Percentiles rank a stretch among this genome's conserved stretches.
These are phyloP conservation scores for Hypoxylon sp. DNA, from an alignment of 2,329 filamentous ascomycete species.

Conservation along the genomic window DNA sequence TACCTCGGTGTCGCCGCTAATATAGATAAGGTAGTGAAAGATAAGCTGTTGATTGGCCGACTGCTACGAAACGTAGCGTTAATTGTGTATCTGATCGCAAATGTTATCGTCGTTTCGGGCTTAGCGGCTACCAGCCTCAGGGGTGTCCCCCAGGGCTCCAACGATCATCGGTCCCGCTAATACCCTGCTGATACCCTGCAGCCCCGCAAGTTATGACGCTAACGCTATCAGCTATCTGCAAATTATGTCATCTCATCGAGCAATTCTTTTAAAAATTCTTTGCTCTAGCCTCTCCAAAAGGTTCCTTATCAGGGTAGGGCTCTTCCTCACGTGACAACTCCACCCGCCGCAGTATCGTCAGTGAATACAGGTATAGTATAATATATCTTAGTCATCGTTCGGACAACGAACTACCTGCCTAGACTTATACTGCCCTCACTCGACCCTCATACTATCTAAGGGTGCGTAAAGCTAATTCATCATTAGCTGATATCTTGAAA, in stretches of 20 bases:
- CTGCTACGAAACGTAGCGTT: conserved; percentile 14
- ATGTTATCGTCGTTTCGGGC: conserved; percentile 34
- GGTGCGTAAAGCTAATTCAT: not conserved
- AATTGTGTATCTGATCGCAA: conserved; percentile 26
- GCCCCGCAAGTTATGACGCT: conserved; percentile 45
- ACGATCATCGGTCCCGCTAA: conserved; percentile 31
- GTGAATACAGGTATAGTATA: not conserved
- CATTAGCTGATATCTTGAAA: conserved; percentile 1
- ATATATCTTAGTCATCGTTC: conserved; percentile 2
- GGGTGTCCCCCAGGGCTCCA: conserved; percentile 25
- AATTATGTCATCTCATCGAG: conserved; percentile 54
- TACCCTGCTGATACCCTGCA: conserved; percentile 27
- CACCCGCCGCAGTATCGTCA: not conserved
- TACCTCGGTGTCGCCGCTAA: conserved; percentile 39
- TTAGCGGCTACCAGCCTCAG: conserved; percentile 32
- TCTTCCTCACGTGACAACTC: conserved; percentile 8
- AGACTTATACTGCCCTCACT: not conserved
- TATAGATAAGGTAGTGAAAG: conserved; percentile 38
- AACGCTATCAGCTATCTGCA: conserved; percentile 44
- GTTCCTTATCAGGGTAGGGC: not conserved
- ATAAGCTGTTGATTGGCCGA: conserved; percentile 40
- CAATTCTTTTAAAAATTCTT: conserved; percentile 46
- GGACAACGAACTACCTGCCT: not conserved
- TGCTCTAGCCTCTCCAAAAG: not conserved
- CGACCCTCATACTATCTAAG: not conserved